Conservation (phyloP, 2,329 filamentous ascomycete genomes). For the Blumeria hordei region DNA sequence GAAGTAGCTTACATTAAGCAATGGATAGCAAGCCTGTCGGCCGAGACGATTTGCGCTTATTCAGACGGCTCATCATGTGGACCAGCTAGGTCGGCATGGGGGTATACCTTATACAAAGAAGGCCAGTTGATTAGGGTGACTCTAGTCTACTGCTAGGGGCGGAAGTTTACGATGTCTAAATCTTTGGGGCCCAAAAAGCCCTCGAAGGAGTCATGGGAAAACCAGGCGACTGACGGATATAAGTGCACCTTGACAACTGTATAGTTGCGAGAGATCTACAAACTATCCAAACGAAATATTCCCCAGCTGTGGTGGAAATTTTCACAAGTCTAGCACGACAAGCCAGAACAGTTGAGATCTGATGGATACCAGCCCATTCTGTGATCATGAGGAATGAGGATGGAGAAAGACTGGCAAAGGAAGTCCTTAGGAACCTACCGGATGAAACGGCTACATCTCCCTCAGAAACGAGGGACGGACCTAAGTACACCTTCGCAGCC, state of each 20-base stretch:
- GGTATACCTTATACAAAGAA: not conserved
- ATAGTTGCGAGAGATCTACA: not conserved
- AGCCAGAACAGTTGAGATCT: not conserved
- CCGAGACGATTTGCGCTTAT: not conserved
- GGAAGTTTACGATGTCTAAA: not conserved
- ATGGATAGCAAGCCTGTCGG: not conserved
- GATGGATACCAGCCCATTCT: not conserved
- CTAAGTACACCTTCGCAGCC: not conserved
- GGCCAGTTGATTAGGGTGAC: not conserved
- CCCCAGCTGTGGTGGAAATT: not conserved
- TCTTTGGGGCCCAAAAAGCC: not conserved
- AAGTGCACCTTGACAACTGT: not conserved
- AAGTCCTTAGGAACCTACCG: not conserved
- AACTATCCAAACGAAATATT: not conserved
- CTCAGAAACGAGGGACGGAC: not conserved
- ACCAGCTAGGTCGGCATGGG: not conserved
- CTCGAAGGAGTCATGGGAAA: not conserved
- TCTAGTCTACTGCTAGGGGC: not conserved
- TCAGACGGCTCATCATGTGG: not conserved
- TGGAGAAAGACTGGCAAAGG: not conserved
- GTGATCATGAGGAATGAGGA: not conserved
- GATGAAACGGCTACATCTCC: not conserved
- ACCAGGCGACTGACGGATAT: not conserved
- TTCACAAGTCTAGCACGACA: not conserved
- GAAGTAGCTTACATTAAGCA: not conserved